Base-by-base conservation (phyloP, 805 yeast genomes). In the Zygosaccharomyces rouxii region DNA sequence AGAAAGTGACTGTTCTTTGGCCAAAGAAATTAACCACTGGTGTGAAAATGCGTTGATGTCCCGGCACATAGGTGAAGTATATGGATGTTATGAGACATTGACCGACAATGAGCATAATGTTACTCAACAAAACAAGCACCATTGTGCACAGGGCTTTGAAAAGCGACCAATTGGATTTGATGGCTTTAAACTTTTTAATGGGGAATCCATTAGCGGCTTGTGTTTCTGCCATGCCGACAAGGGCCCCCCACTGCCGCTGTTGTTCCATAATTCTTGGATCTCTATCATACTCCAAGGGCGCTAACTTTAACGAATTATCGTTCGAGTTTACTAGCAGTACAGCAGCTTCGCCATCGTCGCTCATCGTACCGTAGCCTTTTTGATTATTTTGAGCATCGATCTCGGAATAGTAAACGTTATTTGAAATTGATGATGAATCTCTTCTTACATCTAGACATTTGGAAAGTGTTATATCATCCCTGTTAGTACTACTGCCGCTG, bases 31-130 rank as follows among this genome's bases (percentile, higher is more conserved):
- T 69, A 5, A 67, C 64, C 2, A 55, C 50, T 4, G 62, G 55
- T 11, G 73, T 65, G 39, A 63, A 57, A 31, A 66, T 55, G 13
- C 57, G 56, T 26, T 59, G 59, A 37, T 71, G 64, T 1, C 63
- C 67, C 2, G 72, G 73, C 1, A 69, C 70, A 52, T 69, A 72
- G 33, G 71, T 69, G 63, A 71, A 71, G 46, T 71, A 67, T 11
- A 71, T 69, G 28, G 75, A 71, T 16, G 69, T 50, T 2, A 71
- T 51, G 22, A 71, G 54, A 1, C 69, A 48, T 39, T 68, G 62
- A 0, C 75, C 76, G 21, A 68, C 60, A 4, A 52, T 51, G 19
- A 58, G 47, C 21, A 57, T 38, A 22, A 56, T 55, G 21, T 58
- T 57, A 40, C 59, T 55, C 7, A 51, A 7, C 5, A 60, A 44